Evolutionary conservation across 768 basidiomycete species (phyloP), one percentile per base, ranked within the genome.

Genomic region (Pleurotus djamor): DNA sequence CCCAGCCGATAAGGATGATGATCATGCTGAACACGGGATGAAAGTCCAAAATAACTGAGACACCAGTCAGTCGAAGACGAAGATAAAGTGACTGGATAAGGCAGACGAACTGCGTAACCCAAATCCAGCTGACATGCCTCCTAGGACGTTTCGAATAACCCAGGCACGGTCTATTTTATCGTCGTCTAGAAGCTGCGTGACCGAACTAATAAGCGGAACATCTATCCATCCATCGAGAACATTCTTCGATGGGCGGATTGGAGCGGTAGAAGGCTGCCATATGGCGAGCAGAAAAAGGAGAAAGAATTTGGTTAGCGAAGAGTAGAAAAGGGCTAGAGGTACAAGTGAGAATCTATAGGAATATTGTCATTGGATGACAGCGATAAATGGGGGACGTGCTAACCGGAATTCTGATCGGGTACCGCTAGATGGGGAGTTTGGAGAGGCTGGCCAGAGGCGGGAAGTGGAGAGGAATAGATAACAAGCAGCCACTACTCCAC

Each of bases 51-150:
- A 92, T 90, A 6, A 94, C 92, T 92, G 59, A 9, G 48, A 13
- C 14, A 37, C 8, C 13, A 14, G 45, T n/a, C 32, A 16, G 41
- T 56, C 16, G 38, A 41, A 9, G 16, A 6, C 12, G 17, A 16
- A 41, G n/a, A 35, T 35, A 4, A 10, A 13, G 37, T 4, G 10
- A 7, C 57, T 13, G 37, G 5, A 7, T 17, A 49, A 48, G 32
- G 35, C 60, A 35, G 10, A 68, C 76, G 45, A 65, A 92, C 92
- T 89, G 66, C 92, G 83, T 56, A 94, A 70, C 0, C 91, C 92
- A 69, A 94, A 94, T 1, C 92, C 92, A 35, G 92, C 88, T 9
- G 91, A 88, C 84, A 94, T 87, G 0, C 92, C 92, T 9, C 92
- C 92, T 1, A 94, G 75, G 8, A 93, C 77, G 64, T 94, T 94